These are phyloP conservation scores for Pythium myriotylum DNA, from an alignment of 352 stramenopile genomes.

Conservation along the genomic window DNA sequence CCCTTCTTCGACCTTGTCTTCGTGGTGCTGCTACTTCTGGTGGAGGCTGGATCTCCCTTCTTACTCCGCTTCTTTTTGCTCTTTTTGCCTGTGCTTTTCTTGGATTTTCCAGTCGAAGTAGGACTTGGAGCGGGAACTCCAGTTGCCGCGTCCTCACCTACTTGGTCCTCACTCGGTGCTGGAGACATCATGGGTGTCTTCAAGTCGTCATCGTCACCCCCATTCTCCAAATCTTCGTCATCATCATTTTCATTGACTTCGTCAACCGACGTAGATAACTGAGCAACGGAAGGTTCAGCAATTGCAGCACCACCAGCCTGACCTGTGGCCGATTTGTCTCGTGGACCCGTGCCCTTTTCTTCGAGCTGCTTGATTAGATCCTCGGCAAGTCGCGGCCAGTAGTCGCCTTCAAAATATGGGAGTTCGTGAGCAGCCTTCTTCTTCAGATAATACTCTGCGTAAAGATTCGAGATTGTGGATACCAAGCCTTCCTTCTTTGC, in stretches of 20 bases:
- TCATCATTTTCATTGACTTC: constrained; percentile 27
- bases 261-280: constrained; percentile 7
- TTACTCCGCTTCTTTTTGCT: constrained; percentile 85
- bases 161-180: constrained; percentile 56
- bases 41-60: constrained; percentile 54
- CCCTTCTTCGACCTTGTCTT: constrained; percentile 76
- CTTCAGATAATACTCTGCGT: constrained; percentile 88
- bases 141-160: constrained; percentile 3
- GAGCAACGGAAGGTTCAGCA: constrained; percentile 3
- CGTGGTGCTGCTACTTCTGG: constrained; percentile 59
- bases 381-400: constrained; percentile 97
- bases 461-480: constrained; percentile 82
- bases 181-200: constrained; percentile 58
- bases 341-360: constrained; percentile 77
- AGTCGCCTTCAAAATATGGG: constrained; percentile 99
- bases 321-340: constrained; percentile 22
- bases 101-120: constrained; percentile 24
- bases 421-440: constrained; percentile 89
- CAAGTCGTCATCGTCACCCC: constrained; percentile 20
- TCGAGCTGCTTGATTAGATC: constrained; percentile 99
- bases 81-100: constrained; percentile 40
- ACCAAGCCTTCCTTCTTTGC: constrained; percentile 84
- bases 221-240: constrained; percentile 22
- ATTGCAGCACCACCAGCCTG: not conserved
- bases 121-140: not conserved